These are phyloP conservation scores for Viridothelium virens DNA, from an alignment of 495 filamentous ascomycete genomes.

Conservation along the genomic window DNA sequence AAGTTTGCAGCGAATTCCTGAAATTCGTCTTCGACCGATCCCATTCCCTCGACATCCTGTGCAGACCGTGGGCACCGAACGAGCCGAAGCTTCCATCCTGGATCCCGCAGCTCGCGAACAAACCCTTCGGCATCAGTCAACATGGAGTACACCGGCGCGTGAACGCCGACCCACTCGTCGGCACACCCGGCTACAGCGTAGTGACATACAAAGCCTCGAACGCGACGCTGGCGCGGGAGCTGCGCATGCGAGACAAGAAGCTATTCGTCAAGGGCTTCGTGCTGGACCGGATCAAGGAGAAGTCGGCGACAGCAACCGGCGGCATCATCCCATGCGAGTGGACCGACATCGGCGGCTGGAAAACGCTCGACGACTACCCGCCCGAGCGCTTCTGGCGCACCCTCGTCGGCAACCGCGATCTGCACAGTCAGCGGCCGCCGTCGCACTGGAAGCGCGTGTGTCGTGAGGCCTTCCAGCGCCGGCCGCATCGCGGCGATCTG, in stretches of 20 bases:
- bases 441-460: slow-evolving; percentile 12
- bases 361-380: slow-evolving; percentile 5
- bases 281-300: slow-evolving; percentile 11
- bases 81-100: slow-evolving; percentile 6
- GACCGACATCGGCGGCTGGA: slow-evolving; percentile 13
- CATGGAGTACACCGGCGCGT: slow-evolving; percentile 11
- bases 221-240: background rate
- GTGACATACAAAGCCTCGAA: slow-evolving; percentile 14
- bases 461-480: slow-evolving; percentile 9
- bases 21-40: slow-evolving; percentile 21
- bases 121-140: slow-evolving; percentile 11
- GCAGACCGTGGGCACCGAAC: slow-evolving; percentile 24
- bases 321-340: slow-evolving; percentile 17
- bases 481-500: slow-evolving; percentile 26
- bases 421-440: background rate
- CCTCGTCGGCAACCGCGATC: slow-evolving; percentile 15
- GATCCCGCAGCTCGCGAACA: slow-evolving; percentile 17
- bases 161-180: slow-evolving; percentile 18
- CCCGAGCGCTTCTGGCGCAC: slow-evolving; percentile 20
- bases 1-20: slow-evolving; percentile 21
- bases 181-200: slow-evolving; percentile 10
- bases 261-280: slow-evolving; percentile 16
- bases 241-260: slow-evolving; percentile 1
- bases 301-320: slow-evolving; percentile 8
- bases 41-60: slow-evolving; percentile 21